These are phyloP conservation scores for Pseudonectria buxi DNA, from an alignment of 2,329 filamentous ascomycete species.

Conservation along the genomic window DNA sequence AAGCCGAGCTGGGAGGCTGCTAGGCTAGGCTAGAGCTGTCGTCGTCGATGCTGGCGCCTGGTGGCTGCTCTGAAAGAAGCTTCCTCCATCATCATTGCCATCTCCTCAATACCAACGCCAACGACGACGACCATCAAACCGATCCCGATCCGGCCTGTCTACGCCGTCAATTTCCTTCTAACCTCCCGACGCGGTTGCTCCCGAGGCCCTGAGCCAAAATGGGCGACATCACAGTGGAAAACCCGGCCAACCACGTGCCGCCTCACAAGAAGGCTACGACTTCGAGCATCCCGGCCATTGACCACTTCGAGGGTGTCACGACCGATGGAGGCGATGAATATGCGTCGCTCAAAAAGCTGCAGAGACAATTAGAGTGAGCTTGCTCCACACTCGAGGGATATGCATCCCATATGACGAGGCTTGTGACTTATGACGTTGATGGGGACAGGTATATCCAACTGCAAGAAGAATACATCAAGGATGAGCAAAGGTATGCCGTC, in stretches of 20 bases:
- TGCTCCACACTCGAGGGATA: neutral
- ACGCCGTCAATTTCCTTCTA: constrained; percentile 1
- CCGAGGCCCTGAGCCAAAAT: constrained; percentile 43
- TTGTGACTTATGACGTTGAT: constrained; percentile 19
- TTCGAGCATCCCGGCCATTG: constrained; percentile 80
- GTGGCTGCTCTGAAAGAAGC: constrained; percentile 17
- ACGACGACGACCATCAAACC: neutral
- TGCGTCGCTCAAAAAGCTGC: constrained; percentile 89
- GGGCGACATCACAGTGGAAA: constrained; percentile 85
- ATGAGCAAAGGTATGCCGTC: constrained; percentile 77
- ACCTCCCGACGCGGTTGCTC: neutral
- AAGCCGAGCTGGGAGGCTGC: constrained; percentile 13
- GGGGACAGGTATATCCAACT: constrained; percentile 75
- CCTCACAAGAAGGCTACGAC: constrained; percentile 76
- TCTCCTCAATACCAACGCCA: constrained; percentile 8
- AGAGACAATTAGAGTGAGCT: constrained; percentile 84
- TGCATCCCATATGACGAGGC: neutral
- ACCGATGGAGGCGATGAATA: constrained; percentile 88
- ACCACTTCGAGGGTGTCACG: constrained; percentile 77
- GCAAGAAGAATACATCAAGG: constrained; percentile 99
- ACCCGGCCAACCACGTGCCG: constrained; percentile 63
- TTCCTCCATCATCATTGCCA: constrained; percentile 13
- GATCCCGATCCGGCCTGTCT: neutral
- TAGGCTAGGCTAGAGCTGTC: constrained; percentile 20
- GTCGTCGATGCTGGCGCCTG: constrained; percentile 25